Evolutionary conservation across 805 yeast genomes (phyloP).

Genomic region (Saccharomycopsis capsularis): DNA sequence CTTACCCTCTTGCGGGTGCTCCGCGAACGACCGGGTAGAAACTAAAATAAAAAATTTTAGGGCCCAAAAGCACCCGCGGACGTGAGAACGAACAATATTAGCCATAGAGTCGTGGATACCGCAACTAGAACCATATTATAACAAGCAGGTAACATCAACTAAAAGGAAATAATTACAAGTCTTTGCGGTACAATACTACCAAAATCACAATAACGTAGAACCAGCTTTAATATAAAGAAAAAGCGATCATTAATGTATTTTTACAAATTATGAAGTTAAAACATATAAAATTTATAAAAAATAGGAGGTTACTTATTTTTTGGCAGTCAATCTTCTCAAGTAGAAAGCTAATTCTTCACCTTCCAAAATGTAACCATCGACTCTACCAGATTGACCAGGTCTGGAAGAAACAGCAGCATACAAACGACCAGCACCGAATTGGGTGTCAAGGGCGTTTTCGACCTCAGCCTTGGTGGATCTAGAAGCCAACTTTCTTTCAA

Average conservation of each 20-base stretch:
- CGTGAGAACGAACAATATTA: too few species aligned
- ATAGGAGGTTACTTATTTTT: conserved; percentile 60
- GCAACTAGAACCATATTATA: too few species aligned
- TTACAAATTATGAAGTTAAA: conserved; percentile 4
- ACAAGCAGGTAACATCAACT: too few species aligned
- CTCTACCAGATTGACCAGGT: conserved; percentile 99
- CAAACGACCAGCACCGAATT: conserved; percentile 98
- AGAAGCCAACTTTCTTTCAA: conserved; percentile 70
- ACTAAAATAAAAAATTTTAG: too few species aligned
- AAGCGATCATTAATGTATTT: conserved; percentile 10
- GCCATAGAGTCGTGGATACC: too few species aligned
- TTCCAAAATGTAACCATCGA: conserved; percentile 99
- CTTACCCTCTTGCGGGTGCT: too few species aligned
- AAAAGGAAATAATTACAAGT: too few species aligned
- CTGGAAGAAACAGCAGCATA: conserved; percentile 98
- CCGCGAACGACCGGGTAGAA: too few species aligned
- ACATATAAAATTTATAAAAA: conserved; percentile 1
- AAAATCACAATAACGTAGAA: too few species aligned
- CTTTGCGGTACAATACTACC: too few species aligned
- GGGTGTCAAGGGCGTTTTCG: conserved; percentile 87
- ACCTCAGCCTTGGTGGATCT: conserved; percentile 81
- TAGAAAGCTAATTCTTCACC: conserved; percentile 99
- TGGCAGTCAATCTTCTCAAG: conserved; percentile 98
- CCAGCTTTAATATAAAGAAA: too few species aligned
- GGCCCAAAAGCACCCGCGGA: too few species aligned